Base-by-base conservation (phyloP, 1,139 yeast genomes). In the Blastobotrys proliferans region DNA sequence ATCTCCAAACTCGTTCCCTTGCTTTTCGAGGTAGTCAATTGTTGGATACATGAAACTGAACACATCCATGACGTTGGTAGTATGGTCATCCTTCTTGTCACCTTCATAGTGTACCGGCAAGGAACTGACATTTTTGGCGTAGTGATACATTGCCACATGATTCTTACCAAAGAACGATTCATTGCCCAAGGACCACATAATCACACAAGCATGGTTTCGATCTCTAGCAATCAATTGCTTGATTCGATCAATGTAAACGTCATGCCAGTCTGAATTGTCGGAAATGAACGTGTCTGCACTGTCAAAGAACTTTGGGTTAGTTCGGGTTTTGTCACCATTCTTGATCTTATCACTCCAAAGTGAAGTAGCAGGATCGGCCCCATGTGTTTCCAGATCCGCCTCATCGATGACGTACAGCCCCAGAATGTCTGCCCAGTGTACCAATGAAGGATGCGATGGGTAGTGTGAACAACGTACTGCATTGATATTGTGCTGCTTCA, bases 131-230 rank as follows among this genome's bases (percentile, higher is more conserved):
- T 44, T 37, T 40, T 58, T 52, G 21, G 61, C 49, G 45, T 56
- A 55, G 1, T 54, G 43, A 33, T 58, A 58, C 68, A 65, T 66
- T 17, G 50, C 54, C 4, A 41, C 53, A 44, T 63, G 68, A 42
- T 65, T 66, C n/a, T 43, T 42, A 10, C 69, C 69, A 44, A 54
- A 63, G 42, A 61, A 63, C 3, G 69, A 51, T 49, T 65, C 69
- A 41, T 65, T 65, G 10, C 69, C 69, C n/a, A 66, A 55, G 3
- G 69, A 65, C 69, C 69, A 66, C 46, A 66, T 60, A 22, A 66
- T 51, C 10, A 66, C 60, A 25, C 60, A 57, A 2, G 69, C 62
- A 22, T 64, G 67, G 46, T 64, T 65, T 16, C 55, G 50, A 43
- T 66, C 70, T 29, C 69, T 51, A 35, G 55, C 49, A 1, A 62